A percentile compares a stretch with the other conserved stretches of the same genome.
Evolutionary conservation across 2,329 filamentous ascomycete genomes (phyloP).

Genomic region (Balansia obtecta): DNA sequence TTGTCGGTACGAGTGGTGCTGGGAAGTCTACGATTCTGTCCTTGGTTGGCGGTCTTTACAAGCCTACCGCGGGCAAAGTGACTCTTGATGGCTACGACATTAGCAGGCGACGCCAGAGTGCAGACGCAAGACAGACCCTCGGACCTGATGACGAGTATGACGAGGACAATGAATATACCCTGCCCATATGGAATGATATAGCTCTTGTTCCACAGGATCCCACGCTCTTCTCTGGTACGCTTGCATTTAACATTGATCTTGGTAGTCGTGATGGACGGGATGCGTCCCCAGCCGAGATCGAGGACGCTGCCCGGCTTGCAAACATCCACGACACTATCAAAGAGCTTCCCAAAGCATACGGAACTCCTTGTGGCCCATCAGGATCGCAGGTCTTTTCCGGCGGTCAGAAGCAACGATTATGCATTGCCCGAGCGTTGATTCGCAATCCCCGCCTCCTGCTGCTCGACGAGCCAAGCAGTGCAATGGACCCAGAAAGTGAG

Average conservation of each 20-base stretch:
- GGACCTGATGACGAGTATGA: neutral
- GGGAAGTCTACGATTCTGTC: slow-evolving; percentile 33
- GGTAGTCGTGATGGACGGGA: neutral
- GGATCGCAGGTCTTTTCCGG: neutral
- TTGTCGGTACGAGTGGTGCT: slow-evolving; percentile 32
- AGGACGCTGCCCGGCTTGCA: neutral
- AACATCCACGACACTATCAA: neutral
- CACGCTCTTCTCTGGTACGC: neutral
- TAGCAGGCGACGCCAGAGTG: neutral
- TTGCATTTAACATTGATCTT: neutral
- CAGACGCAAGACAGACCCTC: neutral
- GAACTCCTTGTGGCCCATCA: neutral
- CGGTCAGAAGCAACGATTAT: neutral
- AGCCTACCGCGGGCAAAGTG: slow-evolving; percentile 34
- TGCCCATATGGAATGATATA: slow-evolving; percentile 6
- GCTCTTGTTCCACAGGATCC: neutral
- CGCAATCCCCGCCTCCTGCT: neutral
- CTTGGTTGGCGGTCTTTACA: slow-evolving; percentile 36
- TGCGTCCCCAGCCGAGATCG: neutral
- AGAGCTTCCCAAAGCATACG: neutral
- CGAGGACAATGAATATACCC: neutral
- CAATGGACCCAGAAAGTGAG: neutral
- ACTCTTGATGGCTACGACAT: slow-evolving; percentile 26
- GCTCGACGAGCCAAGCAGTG: neutral
- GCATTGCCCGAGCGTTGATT: neutral